Evolutionary conservation across 2,329 filamentous ascomycete species (phyloP).

Genomic region (Endocalyx cinctus): DNA sequence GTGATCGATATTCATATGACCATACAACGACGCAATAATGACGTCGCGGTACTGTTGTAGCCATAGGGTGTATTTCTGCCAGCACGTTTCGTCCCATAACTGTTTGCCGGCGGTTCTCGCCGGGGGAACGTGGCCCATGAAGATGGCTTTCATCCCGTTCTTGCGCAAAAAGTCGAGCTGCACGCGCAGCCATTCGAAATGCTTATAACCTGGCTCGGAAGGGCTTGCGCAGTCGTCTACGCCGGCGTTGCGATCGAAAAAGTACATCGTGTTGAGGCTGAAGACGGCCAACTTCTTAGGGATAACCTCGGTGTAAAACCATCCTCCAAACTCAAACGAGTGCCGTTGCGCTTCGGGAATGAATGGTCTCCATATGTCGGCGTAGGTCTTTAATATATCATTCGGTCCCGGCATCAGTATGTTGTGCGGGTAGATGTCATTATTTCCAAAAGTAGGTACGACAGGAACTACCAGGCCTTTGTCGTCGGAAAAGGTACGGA

Average conservation of each 20-base stretch:
- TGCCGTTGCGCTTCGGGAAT: conserved; percentile 91
- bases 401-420: conserved; percentile 85
- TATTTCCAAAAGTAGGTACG: conserved; percentile 90
- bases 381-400: conserved; percentile 73
- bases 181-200: conserved; percentile 92
- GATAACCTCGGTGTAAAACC: conserved; percentile 91
- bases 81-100: conserved; percentile 94
- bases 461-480: conserved; percentile 69
- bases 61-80: conserved; percentile 96
- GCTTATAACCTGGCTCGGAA: conserved; percentile 83
- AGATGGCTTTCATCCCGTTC: conserved; percentile 86
- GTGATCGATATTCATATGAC: conserved; percentile 98
- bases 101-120: conserved; percentile 80
- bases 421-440: conserved; percentile 96
- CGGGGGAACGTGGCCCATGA: conserved; percentile 91
- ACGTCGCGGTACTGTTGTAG: conserved; percentile 87
- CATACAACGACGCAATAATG: conserved; percentile 72
- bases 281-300: conserved; percentile 81
- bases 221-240: conserved; percentile 81
- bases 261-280: conserved; percentile 94
- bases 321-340: conserved; percentile 86
- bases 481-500: conserved; percentile 62
- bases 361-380: conserved; percentile 76
- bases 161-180: conserved; percentile 80
- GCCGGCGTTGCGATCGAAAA: conserved; percentile 89